Percentiles rank a stretch among this genome's conserved stretches.
Conservation (phyloP, 768 basidiomycete species). For the Boletus rufocinnamomeus region DNA sequence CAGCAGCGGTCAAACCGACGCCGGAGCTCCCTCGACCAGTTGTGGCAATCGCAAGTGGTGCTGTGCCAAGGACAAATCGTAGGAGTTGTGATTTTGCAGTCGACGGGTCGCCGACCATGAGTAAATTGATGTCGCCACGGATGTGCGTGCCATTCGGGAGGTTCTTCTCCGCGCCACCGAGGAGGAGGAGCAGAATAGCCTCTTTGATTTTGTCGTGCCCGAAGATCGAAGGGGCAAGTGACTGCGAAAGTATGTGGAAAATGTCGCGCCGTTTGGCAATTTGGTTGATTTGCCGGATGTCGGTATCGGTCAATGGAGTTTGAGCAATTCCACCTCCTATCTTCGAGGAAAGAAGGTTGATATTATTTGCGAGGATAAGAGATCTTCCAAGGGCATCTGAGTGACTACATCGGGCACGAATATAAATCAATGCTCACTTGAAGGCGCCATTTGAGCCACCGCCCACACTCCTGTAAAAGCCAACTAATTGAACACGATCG, state of each 20-base stretch:
- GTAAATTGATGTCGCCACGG: constrained; percentile 97
- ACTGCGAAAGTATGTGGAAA: constrained; percentile 86
- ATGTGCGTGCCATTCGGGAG: constrained; percentile 97
- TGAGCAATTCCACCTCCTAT: constrained; percentile 94
- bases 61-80: constrained; percentile 93
- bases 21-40: constrained; percentile 98
- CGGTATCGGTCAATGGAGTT: constrained; percentile 85
- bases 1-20: constrained; percentile 97
- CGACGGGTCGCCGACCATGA: constrained; percentile 99
- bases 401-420: constrained; percentile 7
- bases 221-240: constrained; percentile 95
- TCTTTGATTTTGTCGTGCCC: constrained; percentile 96
- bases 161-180: constrained; percentile 98
- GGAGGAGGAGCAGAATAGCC: constrained; percentile 87
- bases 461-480: constrained; percentile 91
- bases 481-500: constrained; percentile 95
- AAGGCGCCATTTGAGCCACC: constrained; percentile 91
- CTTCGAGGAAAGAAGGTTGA: constrained; percentile 93
- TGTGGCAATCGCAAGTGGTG: constrained; percentile 96
- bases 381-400: constrained; percentile 56
- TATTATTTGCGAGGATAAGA: constrained; percentile 90
- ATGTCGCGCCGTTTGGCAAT: constrained; percentile 85
- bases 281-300: constrained; percentile 96
- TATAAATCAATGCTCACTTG: constrained; percentile 58
- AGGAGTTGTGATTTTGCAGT: constrained; percentile 97